These are phyloP conservation scores for Colletotrichum higginsianum DNA, from an alignment of 2,329 filamentous ascomycete genomes.

Conservation along the genomic window DNA sequence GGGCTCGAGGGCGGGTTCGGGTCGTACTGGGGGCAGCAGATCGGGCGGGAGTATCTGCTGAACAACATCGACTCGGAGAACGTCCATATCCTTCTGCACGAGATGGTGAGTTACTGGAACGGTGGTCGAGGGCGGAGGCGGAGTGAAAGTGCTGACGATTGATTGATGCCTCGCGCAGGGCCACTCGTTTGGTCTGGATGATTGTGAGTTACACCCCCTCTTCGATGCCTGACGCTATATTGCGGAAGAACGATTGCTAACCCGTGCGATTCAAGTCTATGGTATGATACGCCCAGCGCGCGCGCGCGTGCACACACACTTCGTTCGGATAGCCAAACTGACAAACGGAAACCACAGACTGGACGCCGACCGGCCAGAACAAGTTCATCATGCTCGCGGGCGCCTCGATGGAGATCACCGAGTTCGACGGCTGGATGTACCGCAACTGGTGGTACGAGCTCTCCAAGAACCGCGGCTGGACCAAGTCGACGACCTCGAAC, in stretches of 20 bases:
- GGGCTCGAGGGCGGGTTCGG: conserved; percentile 60
- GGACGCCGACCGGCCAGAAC: conserved; percentile 57
- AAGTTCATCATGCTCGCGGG: conserved; percentile 64
- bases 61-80: conserved; percentile 52
- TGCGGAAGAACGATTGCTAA: background rate
- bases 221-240: background rate
- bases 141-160: background rate
- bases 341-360: conserved; percentile 51
- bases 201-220: conserved; percentile 40
- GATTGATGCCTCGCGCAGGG: conserved; percentile 44
- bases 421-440: conserved; percentile 65
- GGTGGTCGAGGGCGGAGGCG: no score
- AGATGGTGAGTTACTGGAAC: conserved; percentile 47
- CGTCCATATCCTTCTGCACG: conserved; percentile 62
- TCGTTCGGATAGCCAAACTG: conserved; percentile 34
- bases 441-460: conserved; percentile 61
- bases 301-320: no score
- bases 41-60: conserved; percentile 61
- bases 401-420: conserved; percentile 57
- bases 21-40: conserved; percentile 62
- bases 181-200: conserved; percentile 59
- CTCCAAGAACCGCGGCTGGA: conserved; percentile 48
- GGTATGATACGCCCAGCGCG: background rate
- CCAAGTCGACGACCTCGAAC: background rate
- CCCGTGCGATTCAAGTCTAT: background rate